phyloP scores from a whole-genome alignment of 345 rosid genomes.

The Camelina sativa region DNA sequence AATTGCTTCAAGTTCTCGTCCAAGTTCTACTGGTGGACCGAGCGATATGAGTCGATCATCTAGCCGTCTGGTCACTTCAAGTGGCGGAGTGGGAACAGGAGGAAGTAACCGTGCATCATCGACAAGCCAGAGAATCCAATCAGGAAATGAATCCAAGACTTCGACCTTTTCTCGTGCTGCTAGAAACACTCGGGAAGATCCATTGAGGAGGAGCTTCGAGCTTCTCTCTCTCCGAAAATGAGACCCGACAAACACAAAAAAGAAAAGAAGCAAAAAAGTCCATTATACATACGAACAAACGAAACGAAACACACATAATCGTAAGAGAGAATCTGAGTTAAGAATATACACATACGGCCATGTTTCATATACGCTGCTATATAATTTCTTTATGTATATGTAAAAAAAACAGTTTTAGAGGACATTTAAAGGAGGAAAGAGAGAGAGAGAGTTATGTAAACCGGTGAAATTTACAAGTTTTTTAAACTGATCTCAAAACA shows the following conservation, averaged over 20 bases:
- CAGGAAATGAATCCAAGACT: slow-evolving; percentile 58
- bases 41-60: slow-evolving; percentile 51
- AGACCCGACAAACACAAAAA: neutral
- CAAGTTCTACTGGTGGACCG: slow-evolving; percentile 79
- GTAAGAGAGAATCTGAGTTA: slow-evolving; percentile 15
- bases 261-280: neutral
- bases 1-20: slow-evolving; percentile 59
- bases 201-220: slow-evolving; percentile 68
- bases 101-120: slow-evolving; percentile 57
- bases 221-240: slow-evolving; percentile 65
- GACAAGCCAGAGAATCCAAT: slow-evolving; percentile 60
- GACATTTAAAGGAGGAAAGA: too few relatives aligned
- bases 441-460: neutral
- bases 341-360: neutral
- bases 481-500: too few relatives aligned
- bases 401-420: neutral
- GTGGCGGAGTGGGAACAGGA: slow-evolving; percentile 48
- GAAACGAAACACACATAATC: slow-evolving; percentile 9
- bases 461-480: neutral
- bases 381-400: neutral
- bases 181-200: slow-evolving; percentile 60
- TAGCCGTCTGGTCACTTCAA: slow-evolving; percentile 62
- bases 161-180: slow-evolving; percentile 52
- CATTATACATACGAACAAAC: neutral
- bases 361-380: neutral